Percentiles rank a stretch among this genome's conserved stretches.
These are phyloP conservation scores for Amphicarpaea edgeworthii DNA, from an alignment of 306 rosid species.

Conservation along the genomic window DNA sequence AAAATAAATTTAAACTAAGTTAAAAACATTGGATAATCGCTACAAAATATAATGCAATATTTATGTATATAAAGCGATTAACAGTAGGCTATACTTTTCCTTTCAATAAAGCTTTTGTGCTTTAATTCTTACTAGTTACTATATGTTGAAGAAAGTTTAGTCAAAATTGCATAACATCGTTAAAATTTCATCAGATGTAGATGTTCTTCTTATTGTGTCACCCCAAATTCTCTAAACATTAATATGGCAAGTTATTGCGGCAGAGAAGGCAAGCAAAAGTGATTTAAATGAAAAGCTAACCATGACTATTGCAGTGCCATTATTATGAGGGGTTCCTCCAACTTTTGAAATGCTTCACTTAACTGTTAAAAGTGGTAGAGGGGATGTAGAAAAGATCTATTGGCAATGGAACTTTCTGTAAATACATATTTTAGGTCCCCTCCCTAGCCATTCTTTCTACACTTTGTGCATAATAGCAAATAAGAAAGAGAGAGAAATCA, in stretches of 20 bases:
- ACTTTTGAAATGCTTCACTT: slow-evolving; percentile 94
- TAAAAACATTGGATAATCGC: too few species aligned
- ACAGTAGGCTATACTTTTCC: too few species aligned
- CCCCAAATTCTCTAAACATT: slow-evolving; percentile 26
- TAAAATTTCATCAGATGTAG: too few species aligned
- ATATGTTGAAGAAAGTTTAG: slow-evolving; percentile 11
- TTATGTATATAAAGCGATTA: too few species aligned
- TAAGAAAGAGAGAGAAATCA: too few species aligned
- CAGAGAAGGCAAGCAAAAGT: slow-evolving; percentile 87
- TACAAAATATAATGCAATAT: too few species aligned
- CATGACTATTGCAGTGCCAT: slow-evolving; percentile 97
- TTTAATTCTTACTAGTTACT: too few species aligned
- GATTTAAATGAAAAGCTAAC: slow-evolving; percentile 93
- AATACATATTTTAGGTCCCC: slow-evolving; percentile 35
- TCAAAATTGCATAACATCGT: too few species aligned
- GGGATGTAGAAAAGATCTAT: slow-evolving; percentile 91
- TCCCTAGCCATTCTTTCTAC: slow-evolving; percentile 76
- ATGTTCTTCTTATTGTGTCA: slow-evolving; percentile 22
- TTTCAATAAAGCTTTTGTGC: too few species aligned
- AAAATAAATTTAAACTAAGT: too few species aligned
- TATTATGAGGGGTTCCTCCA: slow-evolving; percentile 98
- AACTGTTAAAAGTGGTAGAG: slow-evolving; percentile 98
- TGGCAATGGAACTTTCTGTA: slow-evolving; percentile 98
- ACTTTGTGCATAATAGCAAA: slow-evolving; percentile 74
- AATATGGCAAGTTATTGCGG: slow-evolving; percentile 73